These are phyloP conservation scores for Danielozyma ontarioensis DNA, from an alignment of 805 yeast genomes.

Conservation along the genomic window DNA sequence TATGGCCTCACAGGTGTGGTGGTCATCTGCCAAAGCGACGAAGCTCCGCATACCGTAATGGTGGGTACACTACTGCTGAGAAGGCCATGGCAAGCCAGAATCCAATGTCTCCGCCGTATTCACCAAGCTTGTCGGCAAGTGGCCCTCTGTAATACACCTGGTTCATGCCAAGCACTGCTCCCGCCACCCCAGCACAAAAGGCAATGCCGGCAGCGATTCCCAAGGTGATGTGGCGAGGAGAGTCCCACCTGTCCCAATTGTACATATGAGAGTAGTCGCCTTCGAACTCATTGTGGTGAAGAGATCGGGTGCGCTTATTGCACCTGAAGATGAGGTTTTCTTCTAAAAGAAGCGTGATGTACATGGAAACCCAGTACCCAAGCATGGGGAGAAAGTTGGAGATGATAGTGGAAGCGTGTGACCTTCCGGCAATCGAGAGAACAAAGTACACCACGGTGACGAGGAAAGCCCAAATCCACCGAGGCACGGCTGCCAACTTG, in stretches of 20 bases:
- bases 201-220: conserved; percentile 12
- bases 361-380: conserved; percentile 38
- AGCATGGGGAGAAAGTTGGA: conserved; percentile 38
- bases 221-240: conserved; percentile 15
- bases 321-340: conserved; percentile 29
- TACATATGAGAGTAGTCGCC: conserved; percentile 10
- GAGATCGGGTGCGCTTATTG: neutral
- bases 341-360: conserved; percentile 28
- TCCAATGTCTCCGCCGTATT: conserved; percentile 15
- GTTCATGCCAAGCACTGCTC: conserved; percentile 18
- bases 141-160: conserved; percentile 16
- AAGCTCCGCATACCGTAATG: conserved; percentile 10
- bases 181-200: conserved; percentile 12
- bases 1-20: too few species aligned
- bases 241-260: conserved; percentile 28
- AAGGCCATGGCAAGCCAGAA: conserved; percentile 17
- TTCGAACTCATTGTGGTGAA: conserved; percentile 6
- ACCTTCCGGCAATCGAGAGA: conserved; percentile 28
- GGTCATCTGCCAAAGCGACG: conserved; percentile 14
- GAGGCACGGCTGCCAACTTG: conserved; percentile 22
- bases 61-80: conserved; percentile 10
- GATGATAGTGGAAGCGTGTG: conserved; percentile 28
- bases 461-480: conserved; percentile 34
- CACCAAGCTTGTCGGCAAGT: conserved; percentile 10
- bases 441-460: conserved; percentile 28